Evolutionary conservation across 192 early-diverging fungal species (phyloP), one percentile per base, ranked within the genome.

Genomic region (Entophlyctis helioformis): DNA sequence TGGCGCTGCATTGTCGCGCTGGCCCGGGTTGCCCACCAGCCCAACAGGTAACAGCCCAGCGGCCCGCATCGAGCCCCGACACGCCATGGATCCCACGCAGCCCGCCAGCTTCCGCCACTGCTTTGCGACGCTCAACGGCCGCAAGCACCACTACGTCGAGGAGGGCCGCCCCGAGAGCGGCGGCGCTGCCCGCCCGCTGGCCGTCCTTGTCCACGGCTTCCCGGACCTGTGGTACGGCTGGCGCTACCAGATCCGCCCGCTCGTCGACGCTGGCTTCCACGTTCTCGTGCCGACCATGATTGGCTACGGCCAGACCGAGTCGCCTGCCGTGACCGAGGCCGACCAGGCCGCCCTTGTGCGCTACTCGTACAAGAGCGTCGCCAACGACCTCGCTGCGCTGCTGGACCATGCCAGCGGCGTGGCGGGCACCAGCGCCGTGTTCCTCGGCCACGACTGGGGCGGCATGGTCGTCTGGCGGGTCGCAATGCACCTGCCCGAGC

Each of bases 371-470:
- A 73, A 74, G 33, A 66, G 52, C 34, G 46, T 82, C 2, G 57
- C 51, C 35, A 51, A 57, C 20, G 78, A 84, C 53, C 20, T 86
- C 26, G 55, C 53, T 15, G 67, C 38, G 26, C 53, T 86, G 16
- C 59, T 84, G 44, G 76, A 82, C 45, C 62, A 72, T 37, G 44
- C 80, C 46, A 47, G 63, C 4, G 54, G 57, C n/a, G n/a, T n/a
- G n/a, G 34, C 42, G 18, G 36, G 23, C 11, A 26, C 44, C 31
- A 72, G 61, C 15, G 72, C 70, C 10, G 67, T 72, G 6, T 61
- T 76, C 20, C 39, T 81, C 23, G 81, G 74, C 18, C 83, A 85
- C 39, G 81, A 85, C 56, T 85, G 79, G 80, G 24, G 28, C 32
- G 46, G 16, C 16, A 28, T 23, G 9, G 41, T 31, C 16, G 60